phyloP scores from a whole-genome alignment of 176 grass and related monocot species.

The Elaeis guineensis region DNA sequence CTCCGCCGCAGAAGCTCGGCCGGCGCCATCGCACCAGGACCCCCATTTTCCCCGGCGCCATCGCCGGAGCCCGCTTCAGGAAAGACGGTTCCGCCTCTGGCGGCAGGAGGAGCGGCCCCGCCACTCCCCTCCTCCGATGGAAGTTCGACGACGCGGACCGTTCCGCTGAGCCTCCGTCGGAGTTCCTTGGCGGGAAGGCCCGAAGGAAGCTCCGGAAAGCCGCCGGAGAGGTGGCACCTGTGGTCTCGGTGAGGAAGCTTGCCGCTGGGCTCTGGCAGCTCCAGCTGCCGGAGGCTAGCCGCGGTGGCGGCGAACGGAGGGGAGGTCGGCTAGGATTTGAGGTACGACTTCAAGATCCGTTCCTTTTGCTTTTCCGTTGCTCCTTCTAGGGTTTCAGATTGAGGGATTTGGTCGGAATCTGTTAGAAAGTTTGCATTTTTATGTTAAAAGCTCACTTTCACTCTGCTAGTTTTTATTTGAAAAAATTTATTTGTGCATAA shows the following conservation, averaged over 20 bases:
- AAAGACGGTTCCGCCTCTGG: background rate
- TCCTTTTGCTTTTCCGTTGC: background rate
- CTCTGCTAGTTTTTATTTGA: background rate
- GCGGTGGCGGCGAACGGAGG: background rate
- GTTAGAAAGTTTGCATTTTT: conserved; percentile 14
- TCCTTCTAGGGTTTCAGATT: conserved; percentile 8
- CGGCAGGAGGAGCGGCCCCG: conserved; percentile 49
- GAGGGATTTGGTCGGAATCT: conserved; percentile 3
- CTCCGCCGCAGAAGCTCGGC: background rate
- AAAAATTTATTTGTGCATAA: background rate
- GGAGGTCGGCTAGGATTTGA: conserved; percentile 7
- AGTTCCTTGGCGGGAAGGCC: background rate
- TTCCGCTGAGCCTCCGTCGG: conserved; percentile 13
- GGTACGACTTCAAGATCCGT: conserved; percentile 32
- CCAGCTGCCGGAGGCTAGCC: conserved; percentile 25
- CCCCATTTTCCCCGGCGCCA: conserved; percentile 7
- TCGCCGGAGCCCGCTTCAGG: conserved; percentile 8
- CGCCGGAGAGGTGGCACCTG: conserved; percentile 5
- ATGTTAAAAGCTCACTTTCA: background rate
- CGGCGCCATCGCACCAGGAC: background rate
- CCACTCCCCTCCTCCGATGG: conserved; percentile 75
- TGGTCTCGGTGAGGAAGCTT: conserved; percentile 53
- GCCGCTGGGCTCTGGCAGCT: conserved; percentile 46
- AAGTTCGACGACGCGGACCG: conserved; percentile 25
- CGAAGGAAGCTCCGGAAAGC: background rate